Evolutionary conservation across 768 basidiomycete genomes (phyloP), one percentile per base, ranked within the genome.

Genomic region (Tylopilus rubrobrunneus): DNA sequence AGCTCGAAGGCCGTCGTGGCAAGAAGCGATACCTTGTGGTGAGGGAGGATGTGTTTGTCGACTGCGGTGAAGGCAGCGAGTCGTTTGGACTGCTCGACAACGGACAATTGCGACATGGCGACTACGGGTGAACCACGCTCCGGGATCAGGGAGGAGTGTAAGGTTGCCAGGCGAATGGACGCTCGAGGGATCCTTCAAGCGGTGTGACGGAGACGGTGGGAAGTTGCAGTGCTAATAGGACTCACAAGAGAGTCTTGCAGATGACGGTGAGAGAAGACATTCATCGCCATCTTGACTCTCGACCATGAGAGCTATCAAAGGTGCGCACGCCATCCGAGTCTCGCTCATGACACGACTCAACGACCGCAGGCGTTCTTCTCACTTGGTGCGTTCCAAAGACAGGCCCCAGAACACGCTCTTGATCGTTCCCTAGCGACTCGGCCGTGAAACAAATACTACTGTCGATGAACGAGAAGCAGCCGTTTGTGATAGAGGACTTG

Each of bases 51-150:
- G 72, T 98, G 89, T 47, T 83, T 79, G 67, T 98, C 96, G 2
- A 99, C 96, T 0, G 97, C 97, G 1, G 90, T 89, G 73, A 84
- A 95, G 4, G 97, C 97, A 9, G 97, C 97, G 17, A 96, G 78
- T 49, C 82, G 79, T 73, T 99, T 99, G 17, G 93, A 85, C 49
- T 79, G 78, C 63, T 98, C 96, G 39, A 98, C 75, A 5, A 67
- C 65, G 3, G 59, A 48, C 11, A 51, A 28, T n/a, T 56, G 45
- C 39, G 75, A 76, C 60, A 82, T 55, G 37, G 25, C 21, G 33
- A 29, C 57, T 62, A 8, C 21, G 29, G 29, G 29, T 31, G 29
- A 31, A 31, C 7, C 29, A 10, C 3, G 7, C 29, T 31, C 29
- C 29, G 7, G 29, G 29, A 31, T 31, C 25, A 5, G 25, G 25